A percentile compares a stretch with the other conserved stretches of the same genome.
Conservation (phyloP, 163 green algal genomes). For the Volvox carteri region DNA sequence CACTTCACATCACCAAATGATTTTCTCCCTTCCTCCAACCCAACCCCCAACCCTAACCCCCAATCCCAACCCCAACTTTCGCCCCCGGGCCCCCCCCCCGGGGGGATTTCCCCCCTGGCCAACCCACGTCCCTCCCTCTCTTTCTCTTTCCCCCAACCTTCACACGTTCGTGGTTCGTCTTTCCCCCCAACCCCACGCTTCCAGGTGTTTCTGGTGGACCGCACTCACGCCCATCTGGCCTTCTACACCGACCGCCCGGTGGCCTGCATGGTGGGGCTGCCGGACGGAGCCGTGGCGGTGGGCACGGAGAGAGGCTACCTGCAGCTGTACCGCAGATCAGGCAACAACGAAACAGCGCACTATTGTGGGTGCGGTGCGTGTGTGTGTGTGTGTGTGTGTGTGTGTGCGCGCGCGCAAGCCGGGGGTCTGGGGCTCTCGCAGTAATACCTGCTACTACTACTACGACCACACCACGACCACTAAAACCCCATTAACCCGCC, state of each 20-base stretch:
- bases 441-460: too few relatives aligned
- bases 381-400: not conserved
- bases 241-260: conserved; percentile 34
- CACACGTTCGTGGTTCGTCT: not conserved
- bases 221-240: conserved; percentile 10
- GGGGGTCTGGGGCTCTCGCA: too few relatives aligned
- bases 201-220: conserved; percentile 41
- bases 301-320: conserved; percentile 31
- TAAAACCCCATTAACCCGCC: too few relatives aligned
- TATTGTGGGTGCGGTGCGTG: conserved; percentile 5
- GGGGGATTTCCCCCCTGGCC: too few relatives aligned
- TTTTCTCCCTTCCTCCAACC: too few relatives aligned
- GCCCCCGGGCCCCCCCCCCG: too few relatives aligned
- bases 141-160: not conserved
- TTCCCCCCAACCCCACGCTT: too few relatives aligned
- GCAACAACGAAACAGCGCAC: conserved; percentile 7
- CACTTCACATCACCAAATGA: too few relatives aligned
- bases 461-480: too few relatives aligned
- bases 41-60: too few relatives aligned
- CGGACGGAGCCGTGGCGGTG: conserved; percentile 34
- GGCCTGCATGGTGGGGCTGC: conserved; percentile 19
- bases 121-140: not conserved
- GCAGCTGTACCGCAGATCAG: conserved; percentile 20
- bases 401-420: too few relatives aligned
- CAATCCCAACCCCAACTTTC: too few relatives aligned